Evolutionary conservation across 139 green algal genomes (phyloP).

Genomic region (Chlamydomonas eustigma): DNA sequence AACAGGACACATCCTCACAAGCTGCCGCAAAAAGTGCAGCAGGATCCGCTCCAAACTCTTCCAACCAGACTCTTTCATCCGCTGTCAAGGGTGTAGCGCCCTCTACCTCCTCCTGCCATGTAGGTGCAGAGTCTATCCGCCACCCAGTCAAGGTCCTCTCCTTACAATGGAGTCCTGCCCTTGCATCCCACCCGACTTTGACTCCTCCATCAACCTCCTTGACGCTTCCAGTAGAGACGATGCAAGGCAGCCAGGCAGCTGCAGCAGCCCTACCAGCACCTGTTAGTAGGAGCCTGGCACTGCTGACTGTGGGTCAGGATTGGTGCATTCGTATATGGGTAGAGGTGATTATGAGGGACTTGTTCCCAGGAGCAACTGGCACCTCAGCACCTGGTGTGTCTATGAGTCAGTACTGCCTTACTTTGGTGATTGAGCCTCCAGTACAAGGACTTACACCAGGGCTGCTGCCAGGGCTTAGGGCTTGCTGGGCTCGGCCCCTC

Average conservation of each 20-base stretch:
- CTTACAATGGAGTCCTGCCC: slow-evolving; percentile 45
- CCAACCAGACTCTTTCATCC: no score
- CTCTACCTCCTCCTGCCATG: no score
- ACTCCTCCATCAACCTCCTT: neutral
- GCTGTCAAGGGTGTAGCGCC: no score
- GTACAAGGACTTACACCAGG: slow-evolving; percentile 11
- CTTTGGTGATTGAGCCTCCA: slow-evolving; percentile 60
- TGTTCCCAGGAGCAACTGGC: slow-evolving; percentile 19
- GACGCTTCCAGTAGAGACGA: no score
- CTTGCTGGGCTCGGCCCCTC: slow-evolving; percentile 39
- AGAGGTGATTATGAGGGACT: slow-evolving; percentile 46
- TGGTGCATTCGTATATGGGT: slow-evolving; percentile 61
- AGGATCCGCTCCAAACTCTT: no score
- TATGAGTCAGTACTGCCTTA: slow-evolving; percentile 58
- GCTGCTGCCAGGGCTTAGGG: slow-evolving; percentile 22
- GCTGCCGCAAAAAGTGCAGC: no score
- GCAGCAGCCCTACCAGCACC: neutral
- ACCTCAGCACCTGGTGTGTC: slow-evolving; percentile 2
- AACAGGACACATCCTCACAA: neutral
- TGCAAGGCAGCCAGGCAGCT: no score
- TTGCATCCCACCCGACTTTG: neutral
- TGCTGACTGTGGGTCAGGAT: slow-evolving; percentile 55
- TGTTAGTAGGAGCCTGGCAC: slow-evolving; percentile 31
- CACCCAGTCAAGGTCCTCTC: slow-evolving; percentile 36
- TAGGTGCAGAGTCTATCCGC: slow-evolving; percentile 41